These are phyloP conservation scores for Aegilops tauschii DNA, from an alignment of 176 grass and related monocot genomes.

Conservation along the genomic window DNA sequence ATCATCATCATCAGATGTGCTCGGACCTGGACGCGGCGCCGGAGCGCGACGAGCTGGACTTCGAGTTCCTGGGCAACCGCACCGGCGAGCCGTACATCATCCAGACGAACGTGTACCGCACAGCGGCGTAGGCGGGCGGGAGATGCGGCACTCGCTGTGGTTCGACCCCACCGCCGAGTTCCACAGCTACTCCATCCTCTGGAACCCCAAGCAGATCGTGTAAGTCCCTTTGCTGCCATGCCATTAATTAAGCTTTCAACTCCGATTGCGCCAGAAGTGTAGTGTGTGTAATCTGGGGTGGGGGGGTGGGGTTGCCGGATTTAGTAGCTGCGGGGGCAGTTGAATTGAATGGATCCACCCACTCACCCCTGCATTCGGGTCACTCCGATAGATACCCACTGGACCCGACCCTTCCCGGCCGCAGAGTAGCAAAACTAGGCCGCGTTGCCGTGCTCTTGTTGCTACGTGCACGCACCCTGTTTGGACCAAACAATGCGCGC, in stretches of 20 bases:
- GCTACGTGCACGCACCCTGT: constrained; percentile 10
- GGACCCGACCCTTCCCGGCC: neutral
- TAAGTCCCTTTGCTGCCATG: constrained; percentile 25
- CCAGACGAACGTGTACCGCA: constrained; percentile 95
- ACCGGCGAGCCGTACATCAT: constrained; percentile 89
- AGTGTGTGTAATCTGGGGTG: neutral
- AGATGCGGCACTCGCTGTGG: constrained; percentile 97
- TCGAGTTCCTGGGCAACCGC: constrained; percentile 98
- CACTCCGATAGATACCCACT: neutral
- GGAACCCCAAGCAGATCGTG: constrained; percentile 91
- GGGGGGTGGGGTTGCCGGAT: neutral
- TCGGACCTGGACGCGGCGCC: constrained; percentile 78
- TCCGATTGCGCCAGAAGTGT: too few relatives aligned
- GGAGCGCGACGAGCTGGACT: constrained; percentile 85
- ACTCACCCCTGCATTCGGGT: neutral
- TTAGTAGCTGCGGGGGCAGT: neutral
- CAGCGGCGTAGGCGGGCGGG: constrained; percentile 74
- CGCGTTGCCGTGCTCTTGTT: neutral
- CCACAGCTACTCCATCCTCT: constrained; percentile 92
- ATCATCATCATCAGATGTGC: constrained; percentile 66
- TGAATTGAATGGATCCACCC: constrained; percentile 12
- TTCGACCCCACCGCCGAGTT: constrained; percentile 94
- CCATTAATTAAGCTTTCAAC: too few relatives aligned
- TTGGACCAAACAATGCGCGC: constrained; percentile 13
- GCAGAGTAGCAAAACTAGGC: neutral